phyloP scores from a whole-genome alignment of 257 asterid genomes.

The Plantago elongata region DNA sequence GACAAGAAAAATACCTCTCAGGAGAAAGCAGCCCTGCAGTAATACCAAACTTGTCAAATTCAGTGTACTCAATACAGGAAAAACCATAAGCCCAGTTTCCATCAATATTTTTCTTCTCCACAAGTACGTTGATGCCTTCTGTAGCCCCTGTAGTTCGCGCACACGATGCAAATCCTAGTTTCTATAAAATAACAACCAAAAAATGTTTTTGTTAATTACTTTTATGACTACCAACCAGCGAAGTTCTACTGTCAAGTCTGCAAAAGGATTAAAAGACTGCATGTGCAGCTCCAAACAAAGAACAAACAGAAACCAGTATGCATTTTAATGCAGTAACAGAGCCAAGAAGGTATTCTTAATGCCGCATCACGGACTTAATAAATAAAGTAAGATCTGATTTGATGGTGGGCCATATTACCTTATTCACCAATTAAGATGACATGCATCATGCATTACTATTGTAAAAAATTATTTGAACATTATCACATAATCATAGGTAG shows the following conservation, averaged over 20 bases:
- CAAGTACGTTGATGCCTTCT: slow-evolving; percentile 92
- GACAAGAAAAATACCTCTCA: slow-evolving; percentile 40
- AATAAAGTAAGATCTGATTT: slow-evolving; percentile 6
- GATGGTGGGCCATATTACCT: slow-evolving; percentile 9
- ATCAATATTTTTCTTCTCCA: slow-evolving; percentile 72
- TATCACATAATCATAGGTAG: neutral
- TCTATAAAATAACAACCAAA: slow-evolving; percentile 44
- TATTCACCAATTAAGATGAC: slow-evolving; percentile 7
- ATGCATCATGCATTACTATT: neutral
- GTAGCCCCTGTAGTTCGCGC: slow-evolving; percentile 77
- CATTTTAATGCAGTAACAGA: slow-evolving; percentile 12
- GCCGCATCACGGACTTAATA: slow-evolving; percentile 4
- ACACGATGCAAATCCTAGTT: slow-evolving; percentile 97
- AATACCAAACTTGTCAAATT: slow-evolving; percentile 88
- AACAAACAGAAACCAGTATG: slow-evolving; percentile 1
- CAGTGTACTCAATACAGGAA: slow-evolving; percentile 95
- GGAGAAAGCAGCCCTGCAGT: slow-evolving; percentile 40
- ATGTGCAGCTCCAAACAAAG: slow-evolving; percentile 14
- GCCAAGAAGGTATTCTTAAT: neutral
- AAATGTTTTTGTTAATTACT: slow-evolving; percentile 11
- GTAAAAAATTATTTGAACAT: neutral
- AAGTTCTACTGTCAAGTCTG: slow-evolving; percentile 6
- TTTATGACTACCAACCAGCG: slow-evolving; percentile 13
- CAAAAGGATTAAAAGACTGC: slow-evolving; percentile 1
- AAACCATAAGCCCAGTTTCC: slow-evolving; percentile 92